These are phyloP conservation scores for Candida incommunis DNA, from an alignment of 805 yeast species.

Conservation along the genomic window DNA sequence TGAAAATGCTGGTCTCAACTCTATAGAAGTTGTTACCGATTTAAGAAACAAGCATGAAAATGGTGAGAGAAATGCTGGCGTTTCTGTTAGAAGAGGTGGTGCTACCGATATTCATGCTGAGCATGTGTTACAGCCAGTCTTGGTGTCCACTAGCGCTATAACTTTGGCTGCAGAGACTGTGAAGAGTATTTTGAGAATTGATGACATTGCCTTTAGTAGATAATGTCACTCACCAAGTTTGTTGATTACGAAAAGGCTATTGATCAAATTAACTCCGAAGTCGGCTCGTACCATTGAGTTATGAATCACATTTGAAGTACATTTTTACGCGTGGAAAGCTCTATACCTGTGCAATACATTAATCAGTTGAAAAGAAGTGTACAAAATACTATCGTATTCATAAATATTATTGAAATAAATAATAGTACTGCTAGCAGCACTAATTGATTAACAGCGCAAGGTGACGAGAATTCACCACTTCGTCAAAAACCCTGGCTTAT, in stretches of 20 bases:
- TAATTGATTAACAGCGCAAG: too few species aligned
- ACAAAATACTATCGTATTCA: background rate
- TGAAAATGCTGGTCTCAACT: conserved; percentile 88
- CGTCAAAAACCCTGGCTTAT: too few species aligned
- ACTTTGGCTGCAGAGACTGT: conserved; percentile 94
- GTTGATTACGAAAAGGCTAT: too few species aligned
- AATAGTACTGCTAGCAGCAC: background rate
- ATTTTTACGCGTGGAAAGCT: too few species aligned
- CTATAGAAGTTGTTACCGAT: conserved; percentile 84
- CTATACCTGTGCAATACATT: too few species aligned
- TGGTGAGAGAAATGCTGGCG: conserved; percentile 91
- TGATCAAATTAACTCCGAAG: too few species aligned
- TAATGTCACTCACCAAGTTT: too few species aligned
- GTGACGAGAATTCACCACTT: too few species aligned
- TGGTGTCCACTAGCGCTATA: conserved; percentile 88
- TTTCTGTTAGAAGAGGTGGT: conserved; percentile 86
- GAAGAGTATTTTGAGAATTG: conserved; percentile 89
- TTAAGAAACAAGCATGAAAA: conserved; percentile 79
- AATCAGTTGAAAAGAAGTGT: too few species aligned
- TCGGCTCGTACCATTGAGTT: too few species aligned
- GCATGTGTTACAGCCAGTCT: conserved; percentile 90
- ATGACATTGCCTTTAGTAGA: conserved; percentile 89
- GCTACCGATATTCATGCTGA: conserved; percentile 85
- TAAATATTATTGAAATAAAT: too few species aligned
- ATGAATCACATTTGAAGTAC: too few species aligned